These are phyloP conservation scores for Mortierella sp. DNA, from an alignment of 371 early-diverging fungal genomes.

Conservation along the genomic window DNA sequence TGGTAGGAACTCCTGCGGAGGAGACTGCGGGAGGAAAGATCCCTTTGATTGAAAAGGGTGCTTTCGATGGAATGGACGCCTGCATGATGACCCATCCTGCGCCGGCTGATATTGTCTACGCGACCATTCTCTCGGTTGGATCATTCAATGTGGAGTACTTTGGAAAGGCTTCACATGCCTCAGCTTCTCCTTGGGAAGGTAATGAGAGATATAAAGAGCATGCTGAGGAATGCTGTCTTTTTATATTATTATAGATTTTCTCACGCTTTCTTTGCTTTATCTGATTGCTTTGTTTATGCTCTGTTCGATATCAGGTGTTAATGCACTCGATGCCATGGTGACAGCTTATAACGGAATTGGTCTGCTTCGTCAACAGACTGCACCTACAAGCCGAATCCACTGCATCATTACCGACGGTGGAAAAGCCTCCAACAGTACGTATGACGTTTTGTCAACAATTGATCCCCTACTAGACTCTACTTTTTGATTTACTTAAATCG, in stretches of 20 bases:
- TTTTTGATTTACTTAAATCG: no score
- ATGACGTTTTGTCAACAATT: background rate
- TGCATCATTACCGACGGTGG: slow-evolving; percentile 81
- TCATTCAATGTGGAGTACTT: slow-evolving; percentile 67
- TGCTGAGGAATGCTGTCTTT: no score
- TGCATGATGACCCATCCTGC: slow-evolving; percentile 86
- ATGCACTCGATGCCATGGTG: slow-evolving; percentile 70
- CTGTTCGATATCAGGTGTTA: slow-evolving; percentile 57
- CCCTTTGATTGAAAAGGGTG: slow-evolving; percentile 68
- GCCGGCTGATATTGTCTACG: slow-evolving; percentile 30
- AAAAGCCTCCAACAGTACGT: slow-evolving; percentile 62
- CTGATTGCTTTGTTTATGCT: background rate
- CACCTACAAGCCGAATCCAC: slow-evolving; percentile 71
- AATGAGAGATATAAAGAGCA: no score
- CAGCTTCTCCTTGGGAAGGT: slow-evolving; percentile 55
- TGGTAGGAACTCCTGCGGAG: slow-evolving; percentile 87
- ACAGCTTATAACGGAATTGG: slow-evolving; percentile 63
- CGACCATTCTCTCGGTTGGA: slow-evolving; percentile 55
- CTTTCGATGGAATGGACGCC: slow-evolving; percentile 72
- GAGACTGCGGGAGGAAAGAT: slow-evolving; percentile 81
- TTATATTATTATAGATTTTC: no score
- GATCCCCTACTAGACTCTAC: no score
- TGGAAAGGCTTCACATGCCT: slow-evolving; percentile 72
- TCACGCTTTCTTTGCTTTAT: background rate
- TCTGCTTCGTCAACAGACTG: slow-evolving; percentile 67